Conservation (phyloP, 192 early-diverging fungal species). For the Backusella luteola region DNA sequence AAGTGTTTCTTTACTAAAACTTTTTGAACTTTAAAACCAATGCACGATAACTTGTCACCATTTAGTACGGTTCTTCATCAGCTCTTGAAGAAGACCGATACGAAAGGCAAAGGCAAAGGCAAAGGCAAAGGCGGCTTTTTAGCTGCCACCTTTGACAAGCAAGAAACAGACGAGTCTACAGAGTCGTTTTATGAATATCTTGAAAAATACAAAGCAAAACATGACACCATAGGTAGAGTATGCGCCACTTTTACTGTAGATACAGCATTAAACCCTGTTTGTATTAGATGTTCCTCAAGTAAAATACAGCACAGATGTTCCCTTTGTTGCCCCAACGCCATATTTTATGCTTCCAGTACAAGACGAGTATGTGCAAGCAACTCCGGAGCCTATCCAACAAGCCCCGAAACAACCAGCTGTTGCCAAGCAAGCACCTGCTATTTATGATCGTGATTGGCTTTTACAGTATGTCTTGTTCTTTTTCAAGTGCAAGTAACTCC, state of each 20-base stretch:
- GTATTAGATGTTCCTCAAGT: not conserved
- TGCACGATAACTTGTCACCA: not conserved
- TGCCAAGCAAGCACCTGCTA: not conserved
- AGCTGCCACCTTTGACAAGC: not conserved
- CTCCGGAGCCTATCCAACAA: not conserved
- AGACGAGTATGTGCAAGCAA: not conserved
- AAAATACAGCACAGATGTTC: not conserved
- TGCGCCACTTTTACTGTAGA: not conserved
- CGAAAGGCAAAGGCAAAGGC: conserved; percentile 18
- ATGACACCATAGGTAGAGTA: not conserved
- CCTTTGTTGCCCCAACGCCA: not conserved
- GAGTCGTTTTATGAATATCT: not conserved
- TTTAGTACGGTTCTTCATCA: conserved; percentile 24
- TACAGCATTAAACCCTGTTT: not conserved
- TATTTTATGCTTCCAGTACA: not conserved
- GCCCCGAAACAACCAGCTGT: not conserved
- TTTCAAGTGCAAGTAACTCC: not conserved
- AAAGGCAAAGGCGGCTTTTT: conserved; percentile 17
- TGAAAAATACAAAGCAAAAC: not conserved
- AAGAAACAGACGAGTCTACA: not conserved
- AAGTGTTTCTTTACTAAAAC: not conserved
- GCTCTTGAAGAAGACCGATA: not conserved
- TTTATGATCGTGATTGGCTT: conserved; percentile 54
- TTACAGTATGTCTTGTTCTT: conserved; percentile 35
- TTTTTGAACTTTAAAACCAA: not conserved